Conservation (phyloP, 306 rosid genomes). For the Medicago ruthenica region DNA sequence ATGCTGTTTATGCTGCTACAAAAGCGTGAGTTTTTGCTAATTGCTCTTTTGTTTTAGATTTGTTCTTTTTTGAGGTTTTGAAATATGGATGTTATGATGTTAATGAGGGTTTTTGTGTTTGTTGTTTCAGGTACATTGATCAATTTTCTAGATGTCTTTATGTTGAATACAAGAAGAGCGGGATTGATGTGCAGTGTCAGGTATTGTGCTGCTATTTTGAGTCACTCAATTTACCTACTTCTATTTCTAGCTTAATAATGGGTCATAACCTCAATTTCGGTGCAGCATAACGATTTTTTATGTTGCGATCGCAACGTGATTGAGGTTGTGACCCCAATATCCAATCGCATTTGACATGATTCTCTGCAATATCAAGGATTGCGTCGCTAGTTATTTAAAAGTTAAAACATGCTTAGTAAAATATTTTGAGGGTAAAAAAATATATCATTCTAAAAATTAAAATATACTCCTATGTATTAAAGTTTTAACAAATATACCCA, state of each 20-base stretch:
- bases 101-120: background rate
- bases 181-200: constrained; percentile 99
- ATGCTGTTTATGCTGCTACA: constrained; percentile 94
- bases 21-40: constrained; percentile 74
- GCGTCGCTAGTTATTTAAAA: background rate
- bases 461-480: background rate
- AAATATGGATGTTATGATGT: background rate
- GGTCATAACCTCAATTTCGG: too few species aligned
- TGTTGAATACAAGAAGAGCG: constrained; percentile 94
- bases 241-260: background rate
- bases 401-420: background rate
- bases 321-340: too few species aligned
- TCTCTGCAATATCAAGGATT: background rate
- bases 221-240: background rate
- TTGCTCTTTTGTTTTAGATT: background rate
- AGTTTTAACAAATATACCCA: background rate
- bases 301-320: too few species aligned
- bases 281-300: too few species aligned
- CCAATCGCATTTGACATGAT: background rate
- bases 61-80: background rate
- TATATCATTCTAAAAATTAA: background rate
- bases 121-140: constrained; percentile 76
- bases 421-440: background rate
- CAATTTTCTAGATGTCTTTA: constrained; percentile 91
- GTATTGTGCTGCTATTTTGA: constrained; percentile 53